Conservation (phyloP, 2,329 filamentous ascomycete genomes). For the Bipolaris victoriae region DNA sequence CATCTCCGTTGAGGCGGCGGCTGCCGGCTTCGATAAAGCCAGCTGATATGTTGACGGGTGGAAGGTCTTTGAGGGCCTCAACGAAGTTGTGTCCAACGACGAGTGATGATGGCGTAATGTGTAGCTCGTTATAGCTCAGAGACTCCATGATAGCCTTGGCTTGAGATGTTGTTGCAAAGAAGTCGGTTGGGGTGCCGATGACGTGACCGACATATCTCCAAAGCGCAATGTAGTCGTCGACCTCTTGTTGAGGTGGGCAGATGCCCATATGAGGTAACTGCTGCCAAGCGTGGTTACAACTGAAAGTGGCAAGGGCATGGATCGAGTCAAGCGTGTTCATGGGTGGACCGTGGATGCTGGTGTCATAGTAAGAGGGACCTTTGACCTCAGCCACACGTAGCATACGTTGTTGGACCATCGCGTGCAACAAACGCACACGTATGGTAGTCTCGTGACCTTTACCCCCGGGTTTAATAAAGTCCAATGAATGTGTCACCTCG, state of each 20-base stretch:
- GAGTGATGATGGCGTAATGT: background rate
- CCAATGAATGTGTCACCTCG: slow-evolving; percentile 1
- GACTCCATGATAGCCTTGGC: slow-evolving; percentile 1
- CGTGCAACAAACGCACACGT: background rate
- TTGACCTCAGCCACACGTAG: background rate
- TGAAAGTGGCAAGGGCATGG: background rate
- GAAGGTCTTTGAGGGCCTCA: slow-evolving; percentile 1
- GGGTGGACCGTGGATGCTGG: background rate
- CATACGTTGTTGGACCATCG: slow-evolving; percentile 1
- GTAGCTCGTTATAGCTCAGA: background rate
- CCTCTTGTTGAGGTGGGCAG: slow-evolving; percentile 1
- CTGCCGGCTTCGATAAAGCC: slow-evolving; percentile 1
- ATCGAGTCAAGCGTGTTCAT: slow-evolving; percentile 1
- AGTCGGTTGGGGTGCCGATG: background rate
- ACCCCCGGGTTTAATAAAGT: background rate
- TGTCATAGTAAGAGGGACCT: background rate
- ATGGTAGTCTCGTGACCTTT: background rate
- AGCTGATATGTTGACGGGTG: slow-evolving; percentile 2
- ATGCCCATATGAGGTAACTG: background rate
- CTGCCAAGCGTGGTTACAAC: slow-evolving; percentile 1
- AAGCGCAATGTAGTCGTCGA: slow-evolving; percentile 1
- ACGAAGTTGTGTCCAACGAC: background rate
- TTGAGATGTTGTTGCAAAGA: background rate
- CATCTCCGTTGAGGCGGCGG: background rate
- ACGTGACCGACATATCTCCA: background rate